A percentile compares a stretch with the other conserved stretches of the same genome.
Evolutionary conservation across 306 rosid genomes (phyloP).

Genomic region (Abrus pulchellus): DNA sequence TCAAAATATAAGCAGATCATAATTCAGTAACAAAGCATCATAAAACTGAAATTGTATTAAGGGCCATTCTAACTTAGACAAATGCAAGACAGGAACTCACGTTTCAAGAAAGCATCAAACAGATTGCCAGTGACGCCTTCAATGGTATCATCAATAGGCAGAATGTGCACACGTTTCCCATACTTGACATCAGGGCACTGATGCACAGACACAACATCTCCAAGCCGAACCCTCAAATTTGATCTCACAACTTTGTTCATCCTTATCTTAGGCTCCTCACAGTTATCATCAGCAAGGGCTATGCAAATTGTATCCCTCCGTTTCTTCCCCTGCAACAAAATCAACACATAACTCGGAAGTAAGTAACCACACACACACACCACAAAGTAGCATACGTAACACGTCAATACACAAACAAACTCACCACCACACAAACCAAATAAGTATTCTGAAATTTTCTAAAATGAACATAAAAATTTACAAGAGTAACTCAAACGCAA

Average conservation of each 20-base stretch:
- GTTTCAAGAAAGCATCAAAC: constrained; percentile 68
- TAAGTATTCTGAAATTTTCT: neutral
- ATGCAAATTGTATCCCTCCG: constrained; percentile 65
- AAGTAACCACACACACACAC: neutral
- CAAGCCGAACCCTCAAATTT: constrained; percentile 66
- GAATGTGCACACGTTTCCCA: constrained; percentile 63
- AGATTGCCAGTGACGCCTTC: constrained; percentile 68
- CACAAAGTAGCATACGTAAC: neutral
- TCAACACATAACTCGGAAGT: neutral
- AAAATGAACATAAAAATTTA: neutral
- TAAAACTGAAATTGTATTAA: neutral
- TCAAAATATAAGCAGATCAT: constrained; percentile 24
- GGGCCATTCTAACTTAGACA: neutral
- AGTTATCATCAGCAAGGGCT: constrained; percentile 62
- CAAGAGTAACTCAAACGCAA: neutral
- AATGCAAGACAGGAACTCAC: constrained; percentile 47
- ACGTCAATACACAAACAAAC: neutral
- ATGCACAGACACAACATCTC: constrained; percentile 71
- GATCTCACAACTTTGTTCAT: constrained; percentile 57
- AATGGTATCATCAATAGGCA: constrained; percentile 64
- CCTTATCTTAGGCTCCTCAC: constrained; percentile 62
- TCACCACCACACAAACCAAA: neutral
- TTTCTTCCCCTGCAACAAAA: constrained; percentile 63
- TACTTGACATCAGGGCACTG: constrained; percentile 67
- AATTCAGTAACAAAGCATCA: neutral